Percentiles rank a stretch among this genome's conserved stretches.
These are phyloP conservation scores for Passalora sequoiae DNA, from an alignment of 2,329 filamentous ascomycete species.

Conservation along the genomic window DNA sequence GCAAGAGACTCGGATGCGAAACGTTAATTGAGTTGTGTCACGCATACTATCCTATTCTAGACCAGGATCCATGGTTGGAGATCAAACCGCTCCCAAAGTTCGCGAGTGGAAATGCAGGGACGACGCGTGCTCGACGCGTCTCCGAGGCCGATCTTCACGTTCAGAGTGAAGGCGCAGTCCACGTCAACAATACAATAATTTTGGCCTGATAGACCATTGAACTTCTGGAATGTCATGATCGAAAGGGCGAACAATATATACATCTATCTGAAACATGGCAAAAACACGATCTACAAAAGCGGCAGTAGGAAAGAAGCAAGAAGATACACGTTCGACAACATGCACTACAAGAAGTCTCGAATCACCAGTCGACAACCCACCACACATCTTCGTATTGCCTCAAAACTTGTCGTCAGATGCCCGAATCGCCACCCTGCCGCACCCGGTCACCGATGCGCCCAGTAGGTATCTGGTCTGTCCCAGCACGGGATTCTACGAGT, in stretches of 20 bases:
- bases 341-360: slow-evolving; percentile 29
- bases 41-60: too few relatives aligned
- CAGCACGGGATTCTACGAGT: slow-evolving; percentile 55
- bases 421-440: slow-evolving; percentile 52
- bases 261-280: slow-evolving; percentile 10
- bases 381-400: slow-evolving; percentile 56
- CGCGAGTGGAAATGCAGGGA: too few relatives aligned
- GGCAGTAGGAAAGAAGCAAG: slow-evolving; percentile 14
- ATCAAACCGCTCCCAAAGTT: too few relatives aligned
- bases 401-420: slow-evolving; percentile 48
- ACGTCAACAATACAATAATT: too few relatives aligned
- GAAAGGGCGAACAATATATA: too few relatives aligned
- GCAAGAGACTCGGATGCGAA: neutral
- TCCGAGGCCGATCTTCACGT: too few relatives aligned
- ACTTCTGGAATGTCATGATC: too few relatives aligned
- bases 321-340: slow-evolving; percentile 9
- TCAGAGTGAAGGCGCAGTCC: too few relatives aligned
- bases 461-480: slow-evolving; percentile 57
- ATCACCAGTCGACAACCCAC: slow-evolving; percentile 38
- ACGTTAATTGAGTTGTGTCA: neutral
- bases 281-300: slow-evolving; percentile 31
- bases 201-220: too few relatives aligned
- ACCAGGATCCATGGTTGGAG: slow-evolving; percentile 13
- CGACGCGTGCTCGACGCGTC: too few relatives aligned
- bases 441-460: slow-evolving; percentile 47